A percentile compares a stretch with the other conserved stretches of the same genome.
phyloP scores from a whole-genome alignment of 257 asterid species.

The Solanum clarkiae region DNA sequence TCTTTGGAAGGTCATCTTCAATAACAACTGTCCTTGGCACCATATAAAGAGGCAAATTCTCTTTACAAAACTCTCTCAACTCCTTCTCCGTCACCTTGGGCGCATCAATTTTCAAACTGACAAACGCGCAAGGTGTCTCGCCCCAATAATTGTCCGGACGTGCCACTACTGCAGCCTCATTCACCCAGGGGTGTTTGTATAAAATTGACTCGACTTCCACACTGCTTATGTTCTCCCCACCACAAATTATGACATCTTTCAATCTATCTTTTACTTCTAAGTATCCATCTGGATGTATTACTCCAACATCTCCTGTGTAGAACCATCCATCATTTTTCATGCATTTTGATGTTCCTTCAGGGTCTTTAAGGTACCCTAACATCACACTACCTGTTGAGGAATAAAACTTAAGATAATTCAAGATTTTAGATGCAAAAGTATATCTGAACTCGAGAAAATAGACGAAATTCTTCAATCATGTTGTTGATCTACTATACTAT shows the following conservation, averaged over 20 bases:
- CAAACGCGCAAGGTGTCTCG: constrained; percentile 44
- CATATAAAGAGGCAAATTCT: constrained; percentile 34
- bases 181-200: constrained; percentile 31
- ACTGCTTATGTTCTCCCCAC: constrained; percentile 47
- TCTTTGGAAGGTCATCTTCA: constrained; percentile 34
- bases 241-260: constrained; percentile 38
- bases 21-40: constrained; percentile 40
- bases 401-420: neutral
- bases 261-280: constrained; percentile 33
- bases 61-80: constrained; percentile 29
- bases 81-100: constrained; percentile 28
- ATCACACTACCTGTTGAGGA: neutral
- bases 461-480: no score
- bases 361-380: constrained; percentile 21
- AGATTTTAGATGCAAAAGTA: no score
- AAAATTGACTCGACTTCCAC: constrained; percentile 41
- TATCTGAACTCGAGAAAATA: no score
- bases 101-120: constrained; percentile 15
- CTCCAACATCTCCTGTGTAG: constrained; percentile 42
- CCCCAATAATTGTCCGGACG: constrained; percentile 37
- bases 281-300: constrained; percentile 40
- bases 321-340: constrained; percentile 38
- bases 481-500: no score
- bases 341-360: constrained; percentile 22
- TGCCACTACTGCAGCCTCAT: constrained; percentile 53